Evolutionary conservation across 305 asterid species (phyloP).

Genomic region (Plantago rigida): DNA sequence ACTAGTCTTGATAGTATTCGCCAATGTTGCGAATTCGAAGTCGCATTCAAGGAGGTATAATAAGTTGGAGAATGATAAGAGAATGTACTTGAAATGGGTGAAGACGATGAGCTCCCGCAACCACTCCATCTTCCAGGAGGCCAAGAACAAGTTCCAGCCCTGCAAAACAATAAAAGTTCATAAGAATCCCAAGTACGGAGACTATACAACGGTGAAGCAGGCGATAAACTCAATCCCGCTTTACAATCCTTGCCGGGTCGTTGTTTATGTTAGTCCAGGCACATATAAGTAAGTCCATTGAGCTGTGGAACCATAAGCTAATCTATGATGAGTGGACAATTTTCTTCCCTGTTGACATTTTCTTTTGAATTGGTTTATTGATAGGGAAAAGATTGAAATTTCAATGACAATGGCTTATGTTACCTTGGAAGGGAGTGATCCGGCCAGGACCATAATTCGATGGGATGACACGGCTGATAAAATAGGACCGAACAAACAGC

Average conservation of each 20-base stretch:
- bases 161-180: conserved; percentile 55
- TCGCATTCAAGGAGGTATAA: conserved; percentile 26
- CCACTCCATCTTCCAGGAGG: conserved; percentile 42
- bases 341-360: neutral
- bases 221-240: conserved; percentile 63
- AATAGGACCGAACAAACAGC: conserved; percentile 39
- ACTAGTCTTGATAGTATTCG: conserved; percentile 28
- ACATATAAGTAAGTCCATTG: conserved; percentile 43
- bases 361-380: neutral
- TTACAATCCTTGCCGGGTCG: conserved; percentile 58
- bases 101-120: conserved; percentile 40
- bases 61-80: conserved; percentile 24
- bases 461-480: conserved; percentile 71
- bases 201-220: conserved; percentile 42
- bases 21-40: conserved; percentile 21
- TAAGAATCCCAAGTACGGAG: conserved; percentile 49
- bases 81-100: conserved; percentile 54
- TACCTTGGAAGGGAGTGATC: conserved; percentile 56
- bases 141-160: conserved; percentile 45
- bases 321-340: no score
- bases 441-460: conserved; percentile 45
- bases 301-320: no score
- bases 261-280: conserved; percentile 61
- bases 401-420: conserved; percentile 64
- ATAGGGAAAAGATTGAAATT: conserved; percentile 77